Evolutionary conservation across 345 rosid genomes (phyloP).

Genomic region (Microcos paniculata): DNA sequence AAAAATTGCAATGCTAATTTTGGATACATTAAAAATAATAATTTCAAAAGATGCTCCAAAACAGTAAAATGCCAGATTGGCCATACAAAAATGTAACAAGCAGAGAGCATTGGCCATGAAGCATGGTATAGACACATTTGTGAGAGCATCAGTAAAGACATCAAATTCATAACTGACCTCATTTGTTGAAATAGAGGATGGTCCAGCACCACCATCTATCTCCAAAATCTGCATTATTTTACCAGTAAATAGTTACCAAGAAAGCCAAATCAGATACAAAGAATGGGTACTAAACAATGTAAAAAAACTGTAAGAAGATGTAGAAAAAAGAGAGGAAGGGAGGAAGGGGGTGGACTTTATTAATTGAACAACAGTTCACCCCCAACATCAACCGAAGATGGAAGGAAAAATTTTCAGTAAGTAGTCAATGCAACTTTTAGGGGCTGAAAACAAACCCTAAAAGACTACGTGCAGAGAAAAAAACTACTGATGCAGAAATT

Average conservation of each 20-base stretch:
- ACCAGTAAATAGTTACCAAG: background rate
- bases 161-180: constrained; percentile 44
- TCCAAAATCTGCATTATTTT: constrained; percentile 41
- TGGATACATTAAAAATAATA: background rate
- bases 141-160: background rate
- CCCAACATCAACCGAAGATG: background rate
- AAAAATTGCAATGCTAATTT: background rate
- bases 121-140: background rate
- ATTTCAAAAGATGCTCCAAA: too few species aligned
- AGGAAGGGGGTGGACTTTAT: too few species aligned
- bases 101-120: background rate
- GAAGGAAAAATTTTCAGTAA: background rate
- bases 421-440: background rate
- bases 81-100: background rate
- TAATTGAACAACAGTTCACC: too few species aligned
- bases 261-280: too few species aligned
- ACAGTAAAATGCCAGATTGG: background rate
- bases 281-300: too few species aligned
- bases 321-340: too few species aligned
- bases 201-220: constrained; percentile 30
- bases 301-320: too few species aligned
- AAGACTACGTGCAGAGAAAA: background rate
- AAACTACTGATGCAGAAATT: background rate
- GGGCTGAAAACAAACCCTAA: background rate
- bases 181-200: constrained; percentile 43